Evolutionary conservation across 176 grass and related monocot species (phyloP).

Genomic region (Zea mays): DNA sequence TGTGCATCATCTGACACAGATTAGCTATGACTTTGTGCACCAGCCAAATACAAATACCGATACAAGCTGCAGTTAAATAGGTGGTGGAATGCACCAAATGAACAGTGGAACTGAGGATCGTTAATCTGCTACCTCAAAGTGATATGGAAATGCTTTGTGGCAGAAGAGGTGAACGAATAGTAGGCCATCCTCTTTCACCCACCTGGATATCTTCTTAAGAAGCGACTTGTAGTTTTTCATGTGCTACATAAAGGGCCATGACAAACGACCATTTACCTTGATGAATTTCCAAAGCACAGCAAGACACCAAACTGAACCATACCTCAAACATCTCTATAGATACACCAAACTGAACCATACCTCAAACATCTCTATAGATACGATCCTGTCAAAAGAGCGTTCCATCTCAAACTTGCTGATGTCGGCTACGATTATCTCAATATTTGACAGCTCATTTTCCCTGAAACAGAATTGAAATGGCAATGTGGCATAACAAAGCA

Average conservation of each 20-base stretch:
- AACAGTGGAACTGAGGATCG: too few species aligned
- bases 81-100: background rate
- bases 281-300: slow-evolving; percentile 19
- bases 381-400: slow-evolving; percentile 81
- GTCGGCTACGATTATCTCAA: slow-evolving; percentile 89
- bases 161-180: slow-evolving; percentile 92
- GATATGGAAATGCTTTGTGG: slow-evolving; percentile 92
- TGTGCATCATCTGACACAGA: too few species aligned
- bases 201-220: slow-evolving; percentile 89
- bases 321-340: slow-evolving; percentile 99
- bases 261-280: background rate
- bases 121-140: slow-evolving; percentile 72
- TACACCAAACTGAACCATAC: too few species aligned
- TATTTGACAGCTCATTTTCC: slow-evolving; percentile 68
- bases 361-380: too few species aligned
- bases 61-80: background rate
- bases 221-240: slow-evolving; percentile 98
- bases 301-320: background rate
- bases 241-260: slow-evolving; percentile 53
- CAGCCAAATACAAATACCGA: background rate
- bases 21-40: background rate
- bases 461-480: slow-evolving; percentile 42
- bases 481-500: background rate
- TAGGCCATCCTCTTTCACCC: slow-evolving; percentile 86
- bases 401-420: slow-evolving; percentile 96